These are phyloP conservation scores for thale cress (Arabidopsis thaliana) DNA, from an alignment of 345 rosid species.

Conservation along the genomic window TAIR10.1 NC_003076.8:8997001-8997500, in stretches of 20 bases:
- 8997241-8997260: conserved; percentile 43
- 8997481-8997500: conserved; percentile 87
- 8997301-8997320: conserved; percentile 83
- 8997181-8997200: not conserved
- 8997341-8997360: conserved; percentile 84
- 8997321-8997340: conserved; percentile 89
- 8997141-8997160: not conserved
- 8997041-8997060: conserved; percentile 2
- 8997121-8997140: not conserved
- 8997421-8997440: conserved; percentile 82
- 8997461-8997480: conserved; percentile 85
- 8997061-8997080: not conserved
- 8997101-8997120: not conserved
- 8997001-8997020: not conserved
- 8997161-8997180: not conserved
- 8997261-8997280: conserved; percentile 88
- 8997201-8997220: not conserved
- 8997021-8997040: not conserved
- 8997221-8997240: conserved; percentile 35
- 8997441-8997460: conserved; percentile 84
- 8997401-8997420: conserved; percentile 77
- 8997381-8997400: conserved; percentile 65
- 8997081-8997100: not conserved
- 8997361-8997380: conserved; percentile 71
- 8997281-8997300: conserved; percentile 90